Evolutionary conservation across 805 yeast species (phyloP).

Genomic region (Kodamaea jinghongensis): DNA sequence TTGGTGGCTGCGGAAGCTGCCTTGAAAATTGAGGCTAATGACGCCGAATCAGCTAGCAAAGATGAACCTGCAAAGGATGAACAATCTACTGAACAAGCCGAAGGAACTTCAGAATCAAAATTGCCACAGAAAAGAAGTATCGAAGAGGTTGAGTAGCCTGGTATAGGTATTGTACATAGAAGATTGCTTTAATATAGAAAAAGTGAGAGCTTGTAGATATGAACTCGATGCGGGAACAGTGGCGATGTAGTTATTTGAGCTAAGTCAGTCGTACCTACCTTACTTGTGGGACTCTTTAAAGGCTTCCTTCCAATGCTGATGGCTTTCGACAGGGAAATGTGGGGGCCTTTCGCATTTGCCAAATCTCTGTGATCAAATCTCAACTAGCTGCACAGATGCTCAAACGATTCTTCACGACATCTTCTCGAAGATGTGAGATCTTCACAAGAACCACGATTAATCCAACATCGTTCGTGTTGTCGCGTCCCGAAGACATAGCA

Average conservation of each 20-base stretch:
- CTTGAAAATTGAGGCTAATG: conserved; percentile 9
- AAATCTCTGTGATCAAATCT: too few relatives aligned
- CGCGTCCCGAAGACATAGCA: conserved; percentile 8
- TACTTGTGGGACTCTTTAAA: too few relatives aligned
- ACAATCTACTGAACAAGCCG: neutral
- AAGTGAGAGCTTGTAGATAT: too few relatives aligned
- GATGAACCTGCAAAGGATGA: conserved; percentile 7
- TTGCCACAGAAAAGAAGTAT: conserved; percentile 7
- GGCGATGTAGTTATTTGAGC: too few relatives aligned
- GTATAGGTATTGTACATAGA: neutral
- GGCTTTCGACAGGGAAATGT: too few relatives aligned
- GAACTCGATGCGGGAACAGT: too few relatives aligned
- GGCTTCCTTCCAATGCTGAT: too few relatives aligned
- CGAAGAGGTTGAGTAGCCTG: conserved; percentile 6
- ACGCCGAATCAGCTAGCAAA: too few relatives aligned
- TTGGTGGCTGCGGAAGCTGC: conserved; percentile 14
- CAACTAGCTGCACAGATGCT: neutral
- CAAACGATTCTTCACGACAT: neutral
- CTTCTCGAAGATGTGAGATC: neutral
- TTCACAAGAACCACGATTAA: conserved; percentile 9
- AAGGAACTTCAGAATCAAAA: neutral
- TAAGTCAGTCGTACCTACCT: too few relatives aligned
- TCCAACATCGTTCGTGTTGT: conserved; percentile 8
- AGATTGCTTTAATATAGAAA: neutral
- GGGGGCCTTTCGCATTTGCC: too few relatives aligned